These are phyloP conservation scores for Crucibulum parvulum DNA, from an alignment of 1,284 basidiomycete species.

Conservation along the genomic window DNA sequence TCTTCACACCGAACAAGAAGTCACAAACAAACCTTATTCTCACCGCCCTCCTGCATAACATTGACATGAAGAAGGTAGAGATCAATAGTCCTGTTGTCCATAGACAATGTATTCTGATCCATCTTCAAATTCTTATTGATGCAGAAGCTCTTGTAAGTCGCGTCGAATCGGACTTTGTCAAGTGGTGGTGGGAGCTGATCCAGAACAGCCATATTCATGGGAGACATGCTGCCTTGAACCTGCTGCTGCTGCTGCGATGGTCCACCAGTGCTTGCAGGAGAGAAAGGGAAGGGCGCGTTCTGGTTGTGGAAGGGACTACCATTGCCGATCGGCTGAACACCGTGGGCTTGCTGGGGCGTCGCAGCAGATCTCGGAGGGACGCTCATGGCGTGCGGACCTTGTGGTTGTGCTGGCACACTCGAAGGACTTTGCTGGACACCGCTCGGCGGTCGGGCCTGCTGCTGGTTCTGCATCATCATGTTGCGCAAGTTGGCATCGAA, in stretches of 20 bases:
- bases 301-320: no score
- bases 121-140: constrained; percentile 43
- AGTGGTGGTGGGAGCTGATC: constrained; percentile 42
- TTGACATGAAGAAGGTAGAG: constrained; percentile 60
- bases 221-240: not conserved
- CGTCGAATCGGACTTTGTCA: constrained; percentile 55
- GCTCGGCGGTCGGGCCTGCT: constrained; percentile 19
- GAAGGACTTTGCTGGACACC: constrained; percentile 36
- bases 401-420: not conserved
- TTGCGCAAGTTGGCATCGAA: constrained; percentile 1
- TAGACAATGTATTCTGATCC: constrained; percentile 46
- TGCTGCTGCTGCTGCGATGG: not conserved
- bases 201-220: not conserved
- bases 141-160: constrained; percentile 55
- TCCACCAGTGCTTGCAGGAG: not conserved
- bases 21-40: constrained; percentile 46
- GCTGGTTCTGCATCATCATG: constrained; percentile 7
- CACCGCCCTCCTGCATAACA: constrained; percentile 65
- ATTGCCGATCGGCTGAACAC: constrained; percentile 19
- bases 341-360: constrained; percentile 34
- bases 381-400: not conserved
- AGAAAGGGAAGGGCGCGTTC: no score
- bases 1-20: not conserved
- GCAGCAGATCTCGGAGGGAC: constrained; percentile 41
- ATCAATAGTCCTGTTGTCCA: constrained; percentile 62